Base-by-base conservation (phyloP, 1,139 yeast species). In the Zygoascus meyerae region DNA sequence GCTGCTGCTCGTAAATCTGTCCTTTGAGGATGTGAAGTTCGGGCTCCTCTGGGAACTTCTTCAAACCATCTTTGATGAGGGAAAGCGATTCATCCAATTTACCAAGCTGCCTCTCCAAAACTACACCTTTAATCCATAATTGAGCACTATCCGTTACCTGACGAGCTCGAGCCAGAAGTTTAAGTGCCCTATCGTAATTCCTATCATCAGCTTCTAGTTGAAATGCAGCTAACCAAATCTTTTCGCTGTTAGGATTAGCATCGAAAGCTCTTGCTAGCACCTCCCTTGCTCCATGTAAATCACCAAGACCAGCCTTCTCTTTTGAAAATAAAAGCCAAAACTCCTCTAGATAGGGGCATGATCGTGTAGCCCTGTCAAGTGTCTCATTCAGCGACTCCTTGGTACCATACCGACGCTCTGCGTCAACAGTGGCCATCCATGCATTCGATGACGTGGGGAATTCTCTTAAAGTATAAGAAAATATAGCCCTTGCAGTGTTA, bases 311-410 rank as follows among this genome's bases (percentile, higher is more conserved):
- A 81, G 87, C 79, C 49, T 73, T 69, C 56, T 85, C 94, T 52
- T 81, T 81, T 0, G 95, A 85, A 60, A 77, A 86, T 79, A 83
- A 77, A 47, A 87, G 64, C 66, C 79, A 73, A 46, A 87, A 71
- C 4, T 75, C 58, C 30, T 76, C 78, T 17, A 67, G 63, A 1
- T 66, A 56, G 0, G 85, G 82, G 47, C 82, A 72, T 0, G 70
- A 60, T 1, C 60, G 55, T 1, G 74, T 72, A 34, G 83, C 77
- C 64, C 67, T 67, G 34, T 78, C 78, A 57, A 83, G 81, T 31
- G 72, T 72, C 1, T 63, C 60, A 55, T 71, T 77, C 5, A 85
- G 60, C 5, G 65, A 68, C 0, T 61, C 60, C 21, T 50, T 57
- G 29, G 54, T 56, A 11, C 63, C 60, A 34, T 65, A 60, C 2